Conservation (phyloP, 2,329 filamentous ascomycete genomes). For the Neofusicoccum sp. region DNA sequence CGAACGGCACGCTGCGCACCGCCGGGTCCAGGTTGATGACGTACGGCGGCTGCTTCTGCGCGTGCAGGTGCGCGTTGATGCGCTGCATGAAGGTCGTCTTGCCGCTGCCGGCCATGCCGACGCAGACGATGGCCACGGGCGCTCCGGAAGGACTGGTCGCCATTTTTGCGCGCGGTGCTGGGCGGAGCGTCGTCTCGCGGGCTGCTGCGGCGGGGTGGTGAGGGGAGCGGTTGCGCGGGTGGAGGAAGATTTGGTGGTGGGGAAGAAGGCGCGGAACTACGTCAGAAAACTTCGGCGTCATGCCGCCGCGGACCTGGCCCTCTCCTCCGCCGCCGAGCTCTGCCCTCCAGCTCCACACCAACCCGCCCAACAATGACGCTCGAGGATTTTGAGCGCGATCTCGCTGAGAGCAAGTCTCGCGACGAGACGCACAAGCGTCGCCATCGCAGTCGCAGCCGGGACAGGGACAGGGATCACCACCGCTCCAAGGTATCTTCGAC, state of each 20-base stretch:
- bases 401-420: conserved; percentile 66
- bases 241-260: conserved; percentile 10
- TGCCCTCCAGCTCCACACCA: background rate
- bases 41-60: conserved; percentile 79
- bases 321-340: conserved; percentile 12
- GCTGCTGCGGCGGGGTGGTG: background rate
- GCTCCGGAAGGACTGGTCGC: conserved; percentile 16
- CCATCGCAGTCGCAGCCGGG: conserved; percentile 47
- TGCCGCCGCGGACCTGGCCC: conserved; percentile 2
- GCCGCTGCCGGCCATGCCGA: conserved; percentile 97
- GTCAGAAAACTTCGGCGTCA: conserved; percentile 19
- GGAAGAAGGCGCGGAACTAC: background rate
- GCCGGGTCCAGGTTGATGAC: conserved; percentile 97
- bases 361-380: conserved; percentile 53
- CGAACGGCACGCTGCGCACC: conserved; percentile 89
- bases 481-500: conserved; percentile 30
- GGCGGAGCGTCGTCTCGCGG: background rate
- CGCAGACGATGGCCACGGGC: conserved; percentile 83
- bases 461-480: conserved; percentile 27
- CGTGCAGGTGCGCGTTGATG: conserved; percentile 90
- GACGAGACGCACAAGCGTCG: conserved; percentile 50
- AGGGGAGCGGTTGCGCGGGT: background rate
- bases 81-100: conserved; percentile 99
- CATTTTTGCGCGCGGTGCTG: background rate
- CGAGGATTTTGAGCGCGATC: conserved; percentile 76